These are phyloP conservation scores for Panicum hallii DNA, from an alignment of 202 grass and related monocot genomes.

Conservation along the genomic window DNA sequence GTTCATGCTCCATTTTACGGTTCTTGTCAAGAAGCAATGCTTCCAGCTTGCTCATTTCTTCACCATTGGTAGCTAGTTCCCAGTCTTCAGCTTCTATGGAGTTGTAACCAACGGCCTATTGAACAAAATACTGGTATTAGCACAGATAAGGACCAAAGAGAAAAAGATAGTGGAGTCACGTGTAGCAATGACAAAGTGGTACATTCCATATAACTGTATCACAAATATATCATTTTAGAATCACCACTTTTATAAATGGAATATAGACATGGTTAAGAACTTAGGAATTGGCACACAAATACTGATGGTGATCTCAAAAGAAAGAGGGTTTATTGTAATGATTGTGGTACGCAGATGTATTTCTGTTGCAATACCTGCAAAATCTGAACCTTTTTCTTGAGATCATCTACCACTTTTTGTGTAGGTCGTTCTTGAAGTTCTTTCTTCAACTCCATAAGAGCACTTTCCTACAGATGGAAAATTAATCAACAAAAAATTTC, in stretches of 20 bases:
- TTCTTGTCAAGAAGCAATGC: conserved; percentile 98
- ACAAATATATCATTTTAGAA: conserved; percentile 25
- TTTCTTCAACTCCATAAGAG: conserved; percentile 78
- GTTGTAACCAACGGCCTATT: conserved; percentile 98
- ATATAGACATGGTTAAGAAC: background rate
- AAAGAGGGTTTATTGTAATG: background rate
- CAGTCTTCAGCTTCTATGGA: conserved; percentile 99
- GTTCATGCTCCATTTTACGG: conserved; percentile 99
- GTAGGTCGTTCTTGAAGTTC: conserved; percentile 98
- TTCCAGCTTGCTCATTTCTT: conserved; percentile 99
- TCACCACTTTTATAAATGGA: conserved; percentile 15
- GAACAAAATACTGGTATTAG: conserved; percentile 26
- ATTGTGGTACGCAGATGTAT: background rate
- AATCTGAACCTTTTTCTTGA: conserved; percentile 98
- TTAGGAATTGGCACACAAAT: background rate
- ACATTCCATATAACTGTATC: background rate
- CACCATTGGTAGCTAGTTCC: conserved; percentile 92
- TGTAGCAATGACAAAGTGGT: conserved; percentile 26
- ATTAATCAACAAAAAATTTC: conserved; percentile 44
- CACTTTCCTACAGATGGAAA: conserved; percentile 71
- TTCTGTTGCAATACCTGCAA: conserved; percentile 71
- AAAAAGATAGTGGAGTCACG: conserved; percentile 5
- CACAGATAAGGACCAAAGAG: conserved; percentile 37
- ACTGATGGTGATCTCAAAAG: background rate
- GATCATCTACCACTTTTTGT: conserved; percentile 92